Evolutionary conservation across 139 green algal species (phyloP).

Genomic region (Nannochloris sp.): DNA sequence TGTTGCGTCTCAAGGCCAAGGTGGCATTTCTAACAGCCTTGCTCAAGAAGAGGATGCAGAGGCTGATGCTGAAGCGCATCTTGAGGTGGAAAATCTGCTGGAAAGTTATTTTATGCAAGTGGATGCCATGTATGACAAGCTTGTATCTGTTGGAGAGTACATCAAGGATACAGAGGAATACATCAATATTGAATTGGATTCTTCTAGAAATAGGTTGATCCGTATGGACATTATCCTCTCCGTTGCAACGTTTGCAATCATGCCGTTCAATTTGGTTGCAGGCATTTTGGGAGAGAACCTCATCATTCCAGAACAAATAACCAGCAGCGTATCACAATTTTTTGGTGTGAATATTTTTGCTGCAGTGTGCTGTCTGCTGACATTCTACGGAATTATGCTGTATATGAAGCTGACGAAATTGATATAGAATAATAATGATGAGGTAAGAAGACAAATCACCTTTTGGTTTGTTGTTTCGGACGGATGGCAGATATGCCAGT

Average conservation of each 20-base stretch:
- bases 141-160: slow-evolving; percentile 51
- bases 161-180: slow-evolving; percentile 61
- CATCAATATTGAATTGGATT: slow-evolving; percentile 59
- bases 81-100: slow-evolving; percentile 51
- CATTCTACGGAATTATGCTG: slow-evolving; percentile 39
- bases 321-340: slow-evolving; percentile 27
- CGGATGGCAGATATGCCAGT: slow-evolving; percentile 70
- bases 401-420: slow-evolving; percentile 45
- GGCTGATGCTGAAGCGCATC: slow-evolving; percentile 21
- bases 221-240: slow-evolving; percentile 62
- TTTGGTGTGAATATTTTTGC: slow-evolving; percentile 40
- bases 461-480: slow-evolving; percentile 37
- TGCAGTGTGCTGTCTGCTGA: slow-evolving; percentile 18
- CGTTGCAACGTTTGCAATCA: slow-evolving; percentile 49
- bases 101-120: slow-evolving; percentile 59
- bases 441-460: not conserved
- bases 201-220: slow-evolving; percentile 46
- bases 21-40: not conserved
- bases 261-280: slow-evolving; percentile 55
- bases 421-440: slow-evolving; percentile 13
- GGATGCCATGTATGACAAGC: slow-evolving; percentile 54
- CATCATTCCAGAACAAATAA: slow-evolving; percentile 58
- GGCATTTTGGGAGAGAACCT: slow-evolving; percentile 78
- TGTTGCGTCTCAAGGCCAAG: not conserved
- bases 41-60: slow-evolving; percentile 18